Evolutionary conservation across 805 yeast species (phyloP), one percentile per base, ranked within the genome.

Genomic region (Sugiyamaella marilandica): DNA sequence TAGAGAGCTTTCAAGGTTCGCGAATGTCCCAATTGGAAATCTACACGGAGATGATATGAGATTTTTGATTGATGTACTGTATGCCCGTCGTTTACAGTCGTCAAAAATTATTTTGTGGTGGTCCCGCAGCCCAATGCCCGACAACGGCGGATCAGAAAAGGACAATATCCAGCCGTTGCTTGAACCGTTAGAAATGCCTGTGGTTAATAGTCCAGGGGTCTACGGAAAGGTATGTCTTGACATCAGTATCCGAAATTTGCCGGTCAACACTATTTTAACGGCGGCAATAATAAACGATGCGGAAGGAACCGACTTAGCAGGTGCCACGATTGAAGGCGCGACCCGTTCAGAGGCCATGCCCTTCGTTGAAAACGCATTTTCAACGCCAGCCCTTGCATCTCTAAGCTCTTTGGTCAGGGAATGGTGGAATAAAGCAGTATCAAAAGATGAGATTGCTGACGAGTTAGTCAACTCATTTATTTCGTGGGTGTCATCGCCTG

Each of bases 351-450:
- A 66, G 8, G 54, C 60, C 11, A 60, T 62, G 2, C 70, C 73
- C 2, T 80, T 91, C 59, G 85, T 92, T 11, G 87, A 84, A 59
- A 95, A 92, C 66, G 80, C 95, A 0, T 91, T 92, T 61, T 84
- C 91, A 10, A 77, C 83, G 0, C 80, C 86, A 0, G 87, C 97
- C 1, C 73, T 94, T 56, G 67, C 74, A 9, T 85, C 85, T 1
- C 73, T 94, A 52, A 79, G 95, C 63, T 67, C 76, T 7, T 72
- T 94, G 78, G 85, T 94, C 10, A 88, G 85, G 62, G 82, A 77
- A 32, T 89, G 97, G 97, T 92, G 97, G 96, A 95, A 89, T 62
- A 85, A 83, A 62, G 97, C 97, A 0, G 70, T 87, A 51, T 72
- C 74, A 18, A 81, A 80, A 51, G 79, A 85, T 59, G 59, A 73